Base-by-base conservation (phyloP, 139 green algal species). In the Desmodesmus armatus region DNA sequence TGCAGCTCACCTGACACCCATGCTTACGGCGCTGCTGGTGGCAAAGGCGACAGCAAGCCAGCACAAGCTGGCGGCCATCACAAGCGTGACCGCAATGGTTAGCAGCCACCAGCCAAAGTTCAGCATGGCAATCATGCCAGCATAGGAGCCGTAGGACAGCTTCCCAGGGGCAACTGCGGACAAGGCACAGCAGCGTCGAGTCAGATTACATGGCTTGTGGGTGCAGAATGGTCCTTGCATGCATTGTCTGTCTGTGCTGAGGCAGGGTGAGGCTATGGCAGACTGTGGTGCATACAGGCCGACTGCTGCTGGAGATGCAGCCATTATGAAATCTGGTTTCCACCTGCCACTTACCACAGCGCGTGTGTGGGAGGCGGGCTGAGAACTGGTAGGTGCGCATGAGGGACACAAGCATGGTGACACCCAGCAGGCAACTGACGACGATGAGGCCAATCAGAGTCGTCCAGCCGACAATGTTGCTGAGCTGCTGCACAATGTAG, bases 81-180 rank as follows among this genome's bases (percentile, higher is more conserved):
- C 9, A 37, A 86, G 49, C 0, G 51, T 39, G n/a, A 80, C 70
- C 25, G 43, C 35, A 27, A 86, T 43, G 27, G 80, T 73, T 29
- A 86, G 39, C 49, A 86, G 49, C 80, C 80, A 86, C 49, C 53
- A 58, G 0, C 21, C 49, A 49, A 86, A 86, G 80, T 78, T 86
- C 37, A 86, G 49, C 25, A 79, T 31, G 25, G 49, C 49, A 0
- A 78, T 72, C 25, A 86, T 21, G 70, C 66, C 70, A 55, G 80
- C 80, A 73, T 86, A 86, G 17, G 39, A 44, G 37, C 80, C 67
- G 21, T 86, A 86, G 2, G 80, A 86, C 49, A 86, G 15, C 31
- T 80, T 80, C 49, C 80, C 49, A 39, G 80, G 80, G 15, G 67
- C 25, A 41, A 51, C 80, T 86, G 67, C 43, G 44, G 1, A 21